A percentile compares a stretch with the other conserved stretches of the same genome.
phyloP scores from a whole-genome alignment of 257 asterid species.

The Solanum chmielewskii region DNA sequence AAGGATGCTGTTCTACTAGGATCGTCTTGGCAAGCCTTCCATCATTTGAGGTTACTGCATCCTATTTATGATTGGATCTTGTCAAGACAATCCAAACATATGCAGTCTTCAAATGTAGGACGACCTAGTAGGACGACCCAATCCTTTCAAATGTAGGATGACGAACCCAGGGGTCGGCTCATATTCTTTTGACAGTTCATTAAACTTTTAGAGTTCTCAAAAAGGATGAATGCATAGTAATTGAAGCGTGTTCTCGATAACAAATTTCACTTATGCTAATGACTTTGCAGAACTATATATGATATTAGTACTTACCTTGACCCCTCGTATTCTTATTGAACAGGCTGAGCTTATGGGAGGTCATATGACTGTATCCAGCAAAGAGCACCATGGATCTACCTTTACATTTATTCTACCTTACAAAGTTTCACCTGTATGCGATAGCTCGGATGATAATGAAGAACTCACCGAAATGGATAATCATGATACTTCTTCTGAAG shows the following conservation, averaged over 20 bases:
- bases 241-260: not conserved
- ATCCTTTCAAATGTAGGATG: not conserved
- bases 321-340: not conserved
- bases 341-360: conserved; percentile 99
- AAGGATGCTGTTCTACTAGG: not conserved
- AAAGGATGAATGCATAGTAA: not conserved
- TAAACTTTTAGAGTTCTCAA: not conserved
- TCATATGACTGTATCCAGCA: conserved; percentile 59
- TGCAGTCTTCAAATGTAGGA: not conserved
- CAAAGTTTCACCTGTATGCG: conserved; percentile 47
- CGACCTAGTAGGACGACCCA: not conserved
- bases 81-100: not conserved
- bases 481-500: conserved; percentile 31
- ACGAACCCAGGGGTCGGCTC: not conserved
- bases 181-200: not conserved
- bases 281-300: not conserved
- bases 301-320: not conserved
- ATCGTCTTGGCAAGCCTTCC: not conserved
- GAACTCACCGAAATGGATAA: conserved; percentile 47
- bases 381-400: conserved; percentile 64
- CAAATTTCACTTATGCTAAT: not conserved
- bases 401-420: conserved; percentile 73
- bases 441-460: conserved; percentile 58
- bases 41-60: not conserved
- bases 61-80: not conserved